Evolutionary conservation across 768 basidiomycete species (phyloP).

Genomic region (Lyophyllum atratum): DNA sequence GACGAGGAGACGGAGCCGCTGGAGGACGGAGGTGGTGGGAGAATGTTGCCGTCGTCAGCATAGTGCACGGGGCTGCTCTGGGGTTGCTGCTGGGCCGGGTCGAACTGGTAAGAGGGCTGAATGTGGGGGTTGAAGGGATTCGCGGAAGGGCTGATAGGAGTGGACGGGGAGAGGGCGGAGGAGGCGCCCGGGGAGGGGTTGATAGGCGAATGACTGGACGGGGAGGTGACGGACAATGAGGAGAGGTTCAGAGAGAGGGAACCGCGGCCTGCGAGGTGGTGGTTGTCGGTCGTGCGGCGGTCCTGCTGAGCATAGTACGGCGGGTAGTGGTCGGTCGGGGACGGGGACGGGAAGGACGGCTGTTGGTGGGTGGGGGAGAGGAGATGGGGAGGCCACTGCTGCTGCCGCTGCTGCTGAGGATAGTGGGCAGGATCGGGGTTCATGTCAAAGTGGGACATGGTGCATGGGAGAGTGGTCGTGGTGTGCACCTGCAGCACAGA

Average conservation of each 20-base stretch:
- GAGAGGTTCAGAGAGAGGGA: constrained; percentile 70
- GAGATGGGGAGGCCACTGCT: constrained; percentile 18
- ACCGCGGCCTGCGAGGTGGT: constrained; percentile 15
- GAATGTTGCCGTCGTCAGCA: constrained; percentile 30
- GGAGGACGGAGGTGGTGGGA: constrained; percentile 6
- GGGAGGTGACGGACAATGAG: constrained; percentile 65
- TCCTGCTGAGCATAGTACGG: not conserved
- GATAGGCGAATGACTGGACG: constrained; percentile 65
- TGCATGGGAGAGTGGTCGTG: not conserved
- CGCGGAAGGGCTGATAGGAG: constrained; percentile 59
- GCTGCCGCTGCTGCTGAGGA: constrained; percentile 14
- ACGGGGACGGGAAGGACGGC: not conserved
- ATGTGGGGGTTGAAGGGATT: constrained; percentile 42
- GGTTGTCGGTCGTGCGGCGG: constrained; percentile 14
- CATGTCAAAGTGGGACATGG: constrained; percentile 12
- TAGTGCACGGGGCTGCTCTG: constrained; percentile 30
- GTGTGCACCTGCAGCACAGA: not conserved
- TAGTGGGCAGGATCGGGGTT: constrained; percentile 13
- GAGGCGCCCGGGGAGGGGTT: constrained; percentile 43
- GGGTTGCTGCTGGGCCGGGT: constrained; percentile 32
- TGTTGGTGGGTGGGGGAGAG: constrained; percentile 1
- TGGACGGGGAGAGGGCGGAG: constrained; percentile 49
- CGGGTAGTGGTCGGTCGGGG: constrained; percentile 5
- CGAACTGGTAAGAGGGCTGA: constrained; percentile 55
- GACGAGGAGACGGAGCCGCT: constrained; percentile 22